A percentile compares a stretch with the other conserved stretches of the same genome.
Evolutionary conservation across 208 protist species (phyloP).

Genomic region (Trypanosoma vivax): DNA sequence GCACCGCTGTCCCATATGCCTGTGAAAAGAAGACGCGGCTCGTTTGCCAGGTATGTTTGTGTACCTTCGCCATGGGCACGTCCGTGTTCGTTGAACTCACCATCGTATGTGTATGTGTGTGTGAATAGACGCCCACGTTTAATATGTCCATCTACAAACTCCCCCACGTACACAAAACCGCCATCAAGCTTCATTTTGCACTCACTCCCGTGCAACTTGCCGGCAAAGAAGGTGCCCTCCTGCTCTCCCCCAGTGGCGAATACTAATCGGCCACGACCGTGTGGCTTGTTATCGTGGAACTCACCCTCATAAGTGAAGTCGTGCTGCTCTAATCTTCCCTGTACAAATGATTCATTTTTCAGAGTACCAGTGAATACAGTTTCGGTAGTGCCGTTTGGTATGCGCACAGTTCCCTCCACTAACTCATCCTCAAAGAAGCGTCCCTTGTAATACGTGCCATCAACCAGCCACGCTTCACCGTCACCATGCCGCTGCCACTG

Average conservation of each 20-base stretch:
- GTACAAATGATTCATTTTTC: constrained; percentile 73
- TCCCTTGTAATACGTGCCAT: constrained; percentile 84
- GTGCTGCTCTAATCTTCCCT: constrained; percentile 64
- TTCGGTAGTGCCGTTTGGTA: constrained; percentile 79
- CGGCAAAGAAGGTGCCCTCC: constrained; percentile 81
- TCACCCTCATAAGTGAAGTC: constrained; percentile 86
- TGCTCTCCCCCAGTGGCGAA: constrained; percentile 77
- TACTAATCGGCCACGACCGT: constrained; percentile 67
- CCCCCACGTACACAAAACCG: constrained; percentile 85
- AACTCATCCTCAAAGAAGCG: constrained; percentile 73
- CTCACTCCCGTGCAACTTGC: constrained; percentile 75
- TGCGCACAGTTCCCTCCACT: constrained; percentile 74
- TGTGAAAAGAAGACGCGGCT: constrained; percentile 77
- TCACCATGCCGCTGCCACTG: constrained; percentile 82
- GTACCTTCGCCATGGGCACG: constrained; percentile 79
- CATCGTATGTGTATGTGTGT: constrained; percentile 88
- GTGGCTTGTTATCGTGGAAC: constrained; percentile 76
- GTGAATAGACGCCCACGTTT: constrained; percentile 79
- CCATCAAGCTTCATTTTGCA: constrained; percentile 89
- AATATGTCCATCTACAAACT: constrained; percentile 81
- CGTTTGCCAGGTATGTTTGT: constrained; percentile 82
- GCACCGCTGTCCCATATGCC: constrained; percentile 83
- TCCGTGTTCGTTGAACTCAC: constrained; percentile 85
- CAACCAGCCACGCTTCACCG: constrained; percentile 80
- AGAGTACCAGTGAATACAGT: constrained; percentile 79